Evolutionary conservation across 306 rosid genomes (phyloP).

Genomic region (Medicago ruthenica): DNA sequence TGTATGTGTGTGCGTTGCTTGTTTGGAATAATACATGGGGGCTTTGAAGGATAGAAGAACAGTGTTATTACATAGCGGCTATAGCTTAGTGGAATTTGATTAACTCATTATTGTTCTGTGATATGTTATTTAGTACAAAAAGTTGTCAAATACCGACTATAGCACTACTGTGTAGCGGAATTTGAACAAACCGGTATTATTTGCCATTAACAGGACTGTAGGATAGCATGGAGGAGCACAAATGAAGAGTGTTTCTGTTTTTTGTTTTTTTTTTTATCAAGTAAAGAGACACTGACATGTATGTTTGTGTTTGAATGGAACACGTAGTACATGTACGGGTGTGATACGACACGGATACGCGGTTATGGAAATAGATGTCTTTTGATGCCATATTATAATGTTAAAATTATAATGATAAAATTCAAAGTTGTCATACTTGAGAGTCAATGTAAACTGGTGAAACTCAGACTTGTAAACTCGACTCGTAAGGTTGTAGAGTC

Average conservation of each 20-base stretch:
- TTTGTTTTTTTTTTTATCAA: background rate
- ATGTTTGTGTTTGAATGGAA: slow-evolving; percentile 14
- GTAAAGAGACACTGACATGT: background rate
- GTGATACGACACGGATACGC: background rate
- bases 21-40: slow-evolving; percentile 6
- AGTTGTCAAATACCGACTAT: background rate
- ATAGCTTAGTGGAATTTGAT: background rate
- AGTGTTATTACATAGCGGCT: background rate
- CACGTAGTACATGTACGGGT: background rate
- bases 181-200: background rate
- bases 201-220: background rate
- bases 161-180: background rate
- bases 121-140: background rate
- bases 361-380: background rate
- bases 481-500: background rate
- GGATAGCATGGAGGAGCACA: background rate
- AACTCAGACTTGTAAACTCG: background rate
- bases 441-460: background rate
- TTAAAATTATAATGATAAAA: slow-evolving; percentile 9
- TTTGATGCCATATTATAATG: slow-evolving; percentile 11
- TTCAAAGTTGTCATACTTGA: background rate
- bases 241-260: background rate
- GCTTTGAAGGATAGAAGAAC: background rate
- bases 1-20: background rate
- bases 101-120: background rate